Base-by-base conservation (phyloP, 106 monocot species). In the Dioscorea alata region DNA sequence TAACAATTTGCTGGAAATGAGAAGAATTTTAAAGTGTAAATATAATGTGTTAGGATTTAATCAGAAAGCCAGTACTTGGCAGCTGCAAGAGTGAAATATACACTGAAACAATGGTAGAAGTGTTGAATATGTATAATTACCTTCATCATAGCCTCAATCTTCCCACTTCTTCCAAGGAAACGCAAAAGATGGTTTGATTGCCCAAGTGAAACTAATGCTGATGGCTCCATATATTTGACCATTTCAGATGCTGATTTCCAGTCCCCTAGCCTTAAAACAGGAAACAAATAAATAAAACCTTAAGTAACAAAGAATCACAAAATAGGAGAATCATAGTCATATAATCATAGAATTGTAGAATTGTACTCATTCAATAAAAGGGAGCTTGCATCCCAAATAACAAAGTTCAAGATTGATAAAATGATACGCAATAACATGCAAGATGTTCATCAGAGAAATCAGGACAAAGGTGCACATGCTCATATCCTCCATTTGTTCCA, bases 91-190 rank as follows among this genome's bases (percentile, higher is more conserved):
- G 54, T 54, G 54, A 19, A 54, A 54, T 18, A 5, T 13, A 4
- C 13, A 54, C 19, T 18, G 63, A 59, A 54, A 50, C 54, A 23
- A 68, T 13, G 18, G 16, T 33, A 31, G 33, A 35, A 17, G 13
- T 25, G 8, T 2, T 24, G 12, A 42, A 9, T 10, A 18, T 53
- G 53, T 13, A 67, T 28, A 69, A 7, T 66, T 84, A 90, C 97
- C 88, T 99, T 99, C 89, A 93, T 87, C 97, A 99, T 93, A 73
- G 58, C 76, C 57, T 93, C 92, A 56, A 85, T 76, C 67, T 83
- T 99, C 67, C 97, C 97, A 83, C 77, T 81, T 81, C 87, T 93
- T 35, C 97, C 97, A 81, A 99, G 82, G 68, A 90, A 89, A 70
- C 73, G 80, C 48, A 99, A 50, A 54, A 92, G 48, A 51, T 93